Evolutionary conservation across 2,329 filamentous ascomycete species (phyloP), one percentile per base, ranked within the genome.

Genomic region (Xylaria digitata): DNA sequence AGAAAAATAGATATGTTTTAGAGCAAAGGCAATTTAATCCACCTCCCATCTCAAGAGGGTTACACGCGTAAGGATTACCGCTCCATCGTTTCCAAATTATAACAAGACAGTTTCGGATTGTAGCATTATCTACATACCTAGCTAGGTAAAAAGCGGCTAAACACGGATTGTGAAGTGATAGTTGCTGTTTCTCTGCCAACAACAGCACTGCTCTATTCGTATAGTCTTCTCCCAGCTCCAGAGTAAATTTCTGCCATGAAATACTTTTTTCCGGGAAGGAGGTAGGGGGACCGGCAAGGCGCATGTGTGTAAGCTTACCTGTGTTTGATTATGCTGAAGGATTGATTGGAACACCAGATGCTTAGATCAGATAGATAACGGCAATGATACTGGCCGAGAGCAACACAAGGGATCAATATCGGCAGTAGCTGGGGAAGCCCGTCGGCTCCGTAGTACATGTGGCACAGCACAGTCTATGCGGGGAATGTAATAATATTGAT

Each of bases 331-430:
- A 6, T 40, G 37, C 26, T 26, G 13, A 6, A 42, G 19, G 13
- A 26, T 26, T 8, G 6, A 9, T 23, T n/a, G 17, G 19, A 42
- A 13, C 13, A 26, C 37, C 9, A 7, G 21, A 13, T 30, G 19
- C 37, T 13, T 30, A n/a, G 37, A 43, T 43, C 21, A 43, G 21
- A 23, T 21, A 26, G 9, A 48, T 48, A 48, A 13, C 26, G 19
- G 21, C 45, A 21, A 26, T 26, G 19, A 23, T 11, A 5, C 21
- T 54, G 5, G 4, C 21, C 7, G 34, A 43, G 17, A 8, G 34
- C 50, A 54, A 40, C 34, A 40, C 52, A 42, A 55, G 52, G 52
- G 52, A 21, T 30, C 52, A 43, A 55, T 40, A 21, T 40, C 19
- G 49, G 30, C 7, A 52, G 4, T 13, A 34, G 26, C 26, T 52